Base-by-base conservation (phyloP, 164 flowering plant species). In the Magnolia sinica region DNA sequence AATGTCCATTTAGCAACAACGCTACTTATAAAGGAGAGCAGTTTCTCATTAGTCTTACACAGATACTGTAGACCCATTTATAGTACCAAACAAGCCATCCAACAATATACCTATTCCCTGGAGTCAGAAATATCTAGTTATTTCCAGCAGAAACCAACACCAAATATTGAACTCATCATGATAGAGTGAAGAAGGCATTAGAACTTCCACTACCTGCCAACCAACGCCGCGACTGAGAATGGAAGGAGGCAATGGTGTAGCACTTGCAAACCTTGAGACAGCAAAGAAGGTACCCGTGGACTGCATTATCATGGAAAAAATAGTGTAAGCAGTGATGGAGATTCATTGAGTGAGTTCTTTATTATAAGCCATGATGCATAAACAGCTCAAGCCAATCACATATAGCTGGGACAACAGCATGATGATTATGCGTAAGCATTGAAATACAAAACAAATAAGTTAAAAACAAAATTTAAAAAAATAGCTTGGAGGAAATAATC, bases 171-270 rank as follows among this genome's bases (percentile, higher is more conserved):
- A 10, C 18, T 55, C 61, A 8, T 55, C 61, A 64, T 45, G 31
- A 70, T 18, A 23, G 22, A 20, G 37, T 29, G 37, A 50, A 55
- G n/a, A 9, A 55, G 23, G 27, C 10, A 18, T 11, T 19, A 18
- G 66, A 19, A 68, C 49, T 74, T 73, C 67, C 3, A 23, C 64
- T 86, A 93, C 98, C 98, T 93, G 97, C 98, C 98, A 95, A 81
- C 98, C 97, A 72, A 91, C 78, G 50, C 98, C 98, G 68, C 97
- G 96, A 83, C 97, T 94, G 73, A 94, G 95, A 71, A 94, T 72
- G 61, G 98, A 88, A 72, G 95, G 97, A 73, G 98, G 98, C 79
- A 89, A 4, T 23, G 90, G 96, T 73, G 98, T 94, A 70, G 98
- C 97, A 88, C 97, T 92, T 18, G 97, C 92, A 84, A 85, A 94